Evolutionary conservation across 768 basidiomycete species (phyloP), one percentile per base, ranked within the genome.

Genomic region (Imleria badia): DNA sequence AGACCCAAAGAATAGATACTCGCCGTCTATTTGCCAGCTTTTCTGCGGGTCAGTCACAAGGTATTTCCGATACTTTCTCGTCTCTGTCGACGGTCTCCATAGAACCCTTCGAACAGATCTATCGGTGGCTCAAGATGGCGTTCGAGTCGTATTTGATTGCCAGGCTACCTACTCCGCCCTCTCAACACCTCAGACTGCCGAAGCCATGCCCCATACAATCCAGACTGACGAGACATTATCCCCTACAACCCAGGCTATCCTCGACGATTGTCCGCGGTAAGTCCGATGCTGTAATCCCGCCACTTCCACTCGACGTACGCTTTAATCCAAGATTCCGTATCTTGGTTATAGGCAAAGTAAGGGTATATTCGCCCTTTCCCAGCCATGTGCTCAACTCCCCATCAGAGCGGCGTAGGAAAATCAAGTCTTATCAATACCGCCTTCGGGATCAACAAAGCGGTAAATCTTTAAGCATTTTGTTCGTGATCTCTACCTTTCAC

Each of bases 301-400:
- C 19, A 31, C 6, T 12, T 34, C 14, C 3, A 6, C 35, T 20
- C 23, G 5, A 29, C 43, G 3, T 23, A 51, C 13, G 8, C 2
- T 29, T 43, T 5, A 5, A 36, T 26, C 15, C 10, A 11, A 52
- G 52, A 8, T 52, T 52, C 38, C 52, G 45, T 23, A 52, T 52
- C 38, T 26, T 52, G 17, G 52, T 46, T 9, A 52, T 52, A 12
- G 52, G 52, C 5, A 52, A 45, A 12, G 51, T 52, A 31, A 29
- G 26, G 1, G 20, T 17, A 17, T 23, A 3, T 12, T 17, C 19
- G 19, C 1, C 33, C 3, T 6, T 36, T 14, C 13, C 11, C 10
- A 20, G n/a, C 14, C 43, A 36, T 12, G 15, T 14, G 12, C 29
- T 31, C 29, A 52, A 23, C 30, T 38, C 8, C 6, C 15, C 5